phyloP scores from a whole-genome alignment of 2,329 filamentous ascomycete species.

The Alternaria gaisen region DNA sequence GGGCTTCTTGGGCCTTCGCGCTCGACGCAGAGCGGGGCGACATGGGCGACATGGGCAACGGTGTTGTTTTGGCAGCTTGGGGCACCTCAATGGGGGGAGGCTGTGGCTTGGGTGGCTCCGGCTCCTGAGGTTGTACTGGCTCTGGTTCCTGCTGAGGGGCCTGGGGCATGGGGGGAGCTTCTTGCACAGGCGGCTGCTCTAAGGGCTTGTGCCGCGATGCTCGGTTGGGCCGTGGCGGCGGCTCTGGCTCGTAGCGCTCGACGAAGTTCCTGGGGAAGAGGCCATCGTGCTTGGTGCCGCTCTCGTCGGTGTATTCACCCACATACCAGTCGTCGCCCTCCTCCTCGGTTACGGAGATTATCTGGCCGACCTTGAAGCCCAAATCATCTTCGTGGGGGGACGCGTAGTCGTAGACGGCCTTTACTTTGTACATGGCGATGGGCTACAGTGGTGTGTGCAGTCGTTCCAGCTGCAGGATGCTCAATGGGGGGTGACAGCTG shows the following conservation, averaged over 20 bases:
- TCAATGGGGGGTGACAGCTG: slow-evolving; percentile 19
- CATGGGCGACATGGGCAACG: slow-evolving; percentile 36
- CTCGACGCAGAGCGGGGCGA: slow-evolving; percentile 40
- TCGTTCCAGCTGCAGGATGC: slow-evolving; percentile 9
- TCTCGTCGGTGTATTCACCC: slow-evolving; percentile 83
- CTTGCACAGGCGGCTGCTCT: slow-evolving; percentile 43
- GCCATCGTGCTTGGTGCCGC: slow-evolving; percentile 78
- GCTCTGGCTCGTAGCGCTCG: slow-evolving; percentile 90
- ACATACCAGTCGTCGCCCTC: slow-evolving; percentile 95
- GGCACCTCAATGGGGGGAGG: slow-evolving; percentile 48
- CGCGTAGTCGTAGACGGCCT: slow-evolving; percentile 92
- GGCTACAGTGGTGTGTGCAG: not conserved
- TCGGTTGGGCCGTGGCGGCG: slow-evolving; percentile 84
- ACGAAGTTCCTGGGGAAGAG: slow-evolving; percentile 98
- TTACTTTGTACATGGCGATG: slow-evolving; percentile 78
- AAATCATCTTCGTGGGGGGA: slow-evolving; percentile 96
- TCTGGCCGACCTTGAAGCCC: slow-evolving; percentile 81
- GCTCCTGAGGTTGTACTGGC: slow-evolving; percentile 32
- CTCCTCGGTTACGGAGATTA: slow-evolving; percentile 91
- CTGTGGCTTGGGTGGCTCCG: slow-evolving; percentile 51
- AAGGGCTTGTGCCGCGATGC: slow-evolving; percentile 61
- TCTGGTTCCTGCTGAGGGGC: slow-evolving; percentile 41
- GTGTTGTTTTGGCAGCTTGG: slow-evolving; percentile 33
- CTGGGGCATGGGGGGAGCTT: slow-evolving; percentile 39
- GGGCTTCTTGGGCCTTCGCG: slow-evolving; percentile 29